Evolutionary conservation across 1,284 basidiomycete genomes (phyloP).

Genomic region (Pholiota adiposa): DNA sequence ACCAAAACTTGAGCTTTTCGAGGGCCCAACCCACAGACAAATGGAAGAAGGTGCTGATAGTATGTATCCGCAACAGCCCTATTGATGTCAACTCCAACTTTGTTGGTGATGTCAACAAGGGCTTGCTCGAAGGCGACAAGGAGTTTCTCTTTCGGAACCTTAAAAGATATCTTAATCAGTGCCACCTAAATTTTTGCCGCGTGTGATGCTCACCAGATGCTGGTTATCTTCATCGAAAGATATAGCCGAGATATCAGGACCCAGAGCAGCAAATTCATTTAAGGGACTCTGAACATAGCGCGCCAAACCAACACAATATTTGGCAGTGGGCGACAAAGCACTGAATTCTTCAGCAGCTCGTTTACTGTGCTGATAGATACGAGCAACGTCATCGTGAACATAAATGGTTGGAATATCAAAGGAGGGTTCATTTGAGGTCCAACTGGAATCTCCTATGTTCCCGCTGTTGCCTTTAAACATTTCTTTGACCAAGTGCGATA

Average conservation of each 20-base stretch:
- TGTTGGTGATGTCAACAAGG: slow-evolving; percentile 89
- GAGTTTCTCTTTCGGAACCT: slow-evolving; percentile 89
- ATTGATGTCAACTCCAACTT: slow-evolving; percentile 96
- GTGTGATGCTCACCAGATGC: slow-evolving; percentile 82
- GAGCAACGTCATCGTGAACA: slow-evolving; percentile 90
- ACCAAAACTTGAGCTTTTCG: slow-evolving; percentile 90
- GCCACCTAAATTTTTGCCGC: too few species aligned
- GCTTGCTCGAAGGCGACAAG: slow-evolving; percentile 83
- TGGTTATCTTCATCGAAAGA: slow-evolving; percentile 86
- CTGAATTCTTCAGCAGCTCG: slow-evolving; percentile 89
- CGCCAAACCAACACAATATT: slow-evolving; percentile 94
- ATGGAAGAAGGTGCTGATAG: slow-evolving; percentile 87
- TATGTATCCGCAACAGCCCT: slow-evolving; percentile 87
- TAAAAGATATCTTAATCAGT: slow-evolving; percentile 2
- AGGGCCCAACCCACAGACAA: slow-evolving; percentile 93
- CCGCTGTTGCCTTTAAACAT: slow-evolving; percentile 37
- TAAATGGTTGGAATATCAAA: slow-evolving; percentile 80
- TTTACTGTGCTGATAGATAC: slow-evolving; percentile 91
- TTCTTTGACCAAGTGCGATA: slow-evolving; percentile 70
- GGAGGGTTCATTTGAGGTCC: slow-evolving; percentile 45
- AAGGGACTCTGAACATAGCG: slow-evolving; percentile 94
- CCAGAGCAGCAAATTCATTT: slow-evolving; percentile 91
- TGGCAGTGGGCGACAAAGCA: slow-evolving; percentile 78
- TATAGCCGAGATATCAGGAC: slow-evolving; percentile 80
- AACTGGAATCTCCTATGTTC: slow-evolving; percentile 32